phyloP scores from a whole-genome alignment of 2,329 filamentous ascomycete genomes.

The Cordyceps cicadae region DNA sequence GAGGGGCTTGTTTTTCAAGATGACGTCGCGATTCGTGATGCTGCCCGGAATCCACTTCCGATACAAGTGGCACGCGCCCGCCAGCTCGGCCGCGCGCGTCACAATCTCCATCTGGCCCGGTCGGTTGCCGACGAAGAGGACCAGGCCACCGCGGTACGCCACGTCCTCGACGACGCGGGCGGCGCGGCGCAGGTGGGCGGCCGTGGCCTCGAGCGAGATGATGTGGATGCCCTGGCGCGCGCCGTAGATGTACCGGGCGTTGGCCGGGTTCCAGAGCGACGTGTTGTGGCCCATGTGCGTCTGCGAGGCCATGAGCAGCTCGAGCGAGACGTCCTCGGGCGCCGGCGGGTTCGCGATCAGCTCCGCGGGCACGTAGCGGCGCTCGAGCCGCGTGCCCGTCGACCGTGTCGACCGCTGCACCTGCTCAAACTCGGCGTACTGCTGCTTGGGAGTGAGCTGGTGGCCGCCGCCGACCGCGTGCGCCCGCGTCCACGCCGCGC shows the following conservation, averaged over 20 bases:
- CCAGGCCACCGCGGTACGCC: conserved; percentile 69
- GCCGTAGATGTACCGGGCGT: conserved; percentile 90
- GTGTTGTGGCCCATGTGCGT: conserved; percentile 85
- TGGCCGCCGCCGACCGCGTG: conserved; percentile 26
- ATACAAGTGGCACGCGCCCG: conserved; percentile 79
- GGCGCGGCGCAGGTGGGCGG: conserved; percentile 81
- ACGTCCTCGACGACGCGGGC: conserved; percentile 89
- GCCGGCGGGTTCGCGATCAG: conserved; percentile 64
- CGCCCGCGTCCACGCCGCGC: conserved; percentile 21
- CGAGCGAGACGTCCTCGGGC: conserved; percentile 76
- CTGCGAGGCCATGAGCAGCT: conserved; percentile 81
- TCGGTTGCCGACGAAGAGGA: conserved; percentile 85
- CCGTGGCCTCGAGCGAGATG: conserved; percentile 82
- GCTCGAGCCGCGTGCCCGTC: conserved; percentile 41
- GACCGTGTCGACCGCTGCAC: conserved; percentile 34
- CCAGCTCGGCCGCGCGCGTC: conserved; percentile 69
- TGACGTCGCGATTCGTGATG: conserved; percentile 88
- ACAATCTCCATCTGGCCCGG: conserved; percentile 73
- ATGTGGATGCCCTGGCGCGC: conserved; percentile 84
- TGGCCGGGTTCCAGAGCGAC: conserved; percentile 88
- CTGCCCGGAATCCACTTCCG: conserved; percentile 86
- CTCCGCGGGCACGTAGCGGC: conserved; percentile 56
- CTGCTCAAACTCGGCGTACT: conserved; percentile 31
- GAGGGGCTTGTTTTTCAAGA: conserved; percentile 60
- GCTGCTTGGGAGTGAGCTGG: conserved; percentile 28